Evolutionary conservation across 345 rosid species (phyloP), one percentile per base, ranked within the genome.

Genomic region (Acer yangbiense): DNA sequence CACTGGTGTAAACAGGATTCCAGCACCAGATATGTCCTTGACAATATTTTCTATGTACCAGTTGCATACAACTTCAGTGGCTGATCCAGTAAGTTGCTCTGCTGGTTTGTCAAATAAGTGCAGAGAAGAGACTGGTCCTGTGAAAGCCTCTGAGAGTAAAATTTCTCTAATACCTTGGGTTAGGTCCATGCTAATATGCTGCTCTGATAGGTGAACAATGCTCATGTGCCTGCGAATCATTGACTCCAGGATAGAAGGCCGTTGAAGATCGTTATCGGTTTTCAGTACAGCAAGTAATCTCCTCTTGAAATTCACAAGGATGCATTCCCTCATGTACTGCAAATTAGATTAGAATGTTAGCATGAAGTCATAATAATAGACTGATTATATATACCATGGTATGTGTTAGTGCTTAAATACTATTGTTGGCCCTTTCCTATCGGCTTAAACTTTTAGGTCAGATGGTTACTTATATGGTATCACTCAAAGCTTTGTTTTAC

Each of bases 321-420:
- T 88, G 85, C 99, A 91, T 84, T 96, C 99, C 85, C 99, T 91
- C 99, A 92, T 92, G 87, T 96, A 96, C 99, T 96, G 93, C 88
- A 89, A 77, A 75, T 50, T 66, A 41, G 65, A 79, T 39, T 39
- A 46, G 77, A 64, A 66, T 79, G 74, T 76, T 60, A 73, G 65
- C 63, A 77, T 13, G 6, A 65, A 29, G 25, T 63, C 54, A 65
- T 18, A 6, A 16, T n/a, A 61, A 23, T 14, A 23, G 43, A 23
- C 23, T 13, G 58, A 73, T 43, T 21, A 39, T 62, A 21, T 21
- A 21, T 52, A 14, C 43, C 21, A 32, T 0, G 10, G 62, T 35
- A 35, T 35, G 39, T 35, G 39, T 35, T 35, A 35, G 39, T 35
- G 39, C 39, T 35, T 32, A 32, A 32, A 32, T 32, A 32, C 35